Percentiles rank a stretch among this genome's conserved stretches.
Evolutionary conservation across 257 asterid species (phyloP).

Genomic region (Primulina eburnea): DNA sequence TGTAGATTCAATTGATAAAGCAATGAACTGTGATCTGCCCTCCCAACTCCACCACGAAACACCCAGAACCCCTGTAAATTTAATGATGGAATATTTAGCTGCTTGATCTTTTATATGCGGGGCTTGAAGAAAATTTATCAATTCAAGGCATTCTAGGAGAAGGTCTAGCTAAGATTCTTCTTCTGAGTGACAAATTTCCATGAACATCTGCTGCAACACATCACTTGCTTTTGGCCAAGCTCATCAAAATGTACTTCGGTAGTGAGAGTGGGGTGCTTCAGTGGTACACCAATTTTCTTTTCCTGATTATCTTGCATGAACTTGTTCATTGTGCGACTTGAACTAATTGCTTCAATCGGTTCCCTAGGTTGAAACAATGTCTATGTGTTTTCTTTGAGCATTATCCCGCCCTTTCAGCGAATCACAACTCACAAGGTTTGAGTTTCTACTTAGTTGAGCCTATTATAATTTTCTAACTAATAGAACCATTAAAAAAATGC

Average conservation of each 20-base stretch:
- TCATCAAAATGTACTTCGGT: constrained; percentile 62
- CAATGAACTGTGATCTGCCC: constrained; percentile 50
- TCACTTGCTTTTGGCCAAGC: constrained; percentile 65
- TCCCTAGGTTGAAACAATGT: constrained; percentile 81
- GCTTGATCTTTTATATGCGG: constrained; percentile 64
- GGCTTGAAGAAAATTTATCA: constrained; percentile 62
- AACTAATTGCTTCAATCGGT: constrained; percentile 22
- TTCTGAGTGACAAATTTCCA: constrained; percentile 64
- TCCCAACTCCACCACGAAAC: constrained; percentile 41
- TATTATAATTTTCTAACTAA: constrained; percentile 6
- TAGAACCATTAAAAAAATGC: constrained; percentile 4
- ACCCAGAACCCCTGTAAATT: constrained; percentile 35
- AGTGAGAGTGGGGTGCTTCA: constrained; percentile 51
- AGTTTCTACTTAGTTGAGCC: constrained; percentile 22
- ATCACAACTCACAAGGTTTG: constrained; percentile 89
- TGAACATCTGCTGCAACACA: constrained; percentile 42
- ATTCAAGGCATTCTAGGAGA: constrained; percentile 70
- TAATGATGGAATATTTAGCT: constrained; percentile 46
- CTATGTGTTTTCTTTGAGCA: constrained; percentile 93
- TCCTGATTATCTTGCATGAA: constrained; percentile 12
- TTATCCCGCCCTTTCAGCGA: constrained; percentile 76
- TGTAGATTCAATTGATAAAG: constrained; percentile 74
- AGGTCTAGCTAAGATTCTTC: constrained; percentile 88
- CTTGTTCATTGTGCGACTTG: not conserved
- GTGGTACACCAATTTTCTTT: constrained; percentile 44